A percentile compares a stretch with the other conserved stretches of the same genome.
Conservation (phyloP, 2,329 filamentous ascomycete species). For the Mycosphaerella arachidis region DNA sequence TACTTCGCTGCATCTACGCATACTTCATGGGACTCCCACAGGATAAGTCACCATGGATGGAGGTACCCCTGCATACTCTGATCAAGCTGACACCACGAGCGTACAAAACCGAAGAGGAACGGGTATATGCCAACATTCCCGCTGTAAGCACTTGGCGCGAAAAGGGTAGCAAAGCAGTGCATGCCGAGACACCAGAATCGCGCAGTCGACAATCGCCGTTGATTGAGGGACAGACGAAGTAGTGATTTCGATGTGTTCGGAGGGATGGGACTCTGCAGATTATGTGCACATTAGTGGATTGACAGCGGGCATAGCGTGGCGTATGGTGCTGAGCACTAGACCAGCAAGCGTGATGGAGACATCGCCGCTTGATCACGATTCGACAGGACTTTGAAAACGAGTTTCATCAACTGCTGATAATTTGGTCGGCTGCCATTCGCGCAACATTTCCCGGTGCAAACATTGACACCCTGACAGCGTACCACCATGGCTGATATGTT, state of each 20-base stretch:
- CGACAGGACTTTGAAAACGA: background rate
- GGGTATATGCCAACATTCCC: slow-evolving; percentile 84
- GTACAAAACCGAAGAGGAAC: slow-evolving; percentile 86
- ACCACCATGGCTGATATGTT: background rate
- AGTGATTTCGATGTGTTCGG: background rate
- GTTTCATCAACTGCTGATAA: background rate
- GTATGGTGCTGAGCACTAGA: background rate
- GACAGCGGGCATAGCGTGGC: slow-evolving; percentile 1
- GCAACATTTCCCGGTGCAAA: background rate
- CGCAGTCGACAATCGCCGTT: slow-evolving; percentile 17
- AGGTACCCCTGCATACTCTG: slow-evolving; percentile 90
- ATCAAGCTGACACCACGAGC: slow-evolving; percentile 95
- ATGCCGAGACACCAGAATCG: slow-evolving; percentile 50
- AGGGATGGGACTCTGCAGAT: too few species aligned
- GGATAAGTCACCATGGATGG: slow-evolving; percentile 94
- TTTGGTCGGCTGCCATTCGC: background rate
- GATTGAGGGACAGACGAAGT: slow-evolving; percentile 18
- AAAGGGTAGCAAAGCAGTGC: slow-evolving; percentile 87
- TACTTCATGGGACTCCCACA: slow-evolving; percentile 99
- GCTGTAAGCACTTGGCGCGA: slow-evolving; percentile 95
- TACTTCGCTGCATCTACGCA: slow-evolving; percentile 93
- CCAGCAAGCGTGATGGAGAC: background rate
- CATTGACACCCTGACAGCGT: background rate
- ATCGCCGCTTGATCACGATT: background rate
- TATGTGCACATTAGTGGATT: background rate